A percentile compares a stretch with the other conserved stretches of the same genome.
phyloP scores from a whole-genome alignment of 2,329 filamentous ascomycete genomes.

The Ceratocystis colombiana region DNA sequence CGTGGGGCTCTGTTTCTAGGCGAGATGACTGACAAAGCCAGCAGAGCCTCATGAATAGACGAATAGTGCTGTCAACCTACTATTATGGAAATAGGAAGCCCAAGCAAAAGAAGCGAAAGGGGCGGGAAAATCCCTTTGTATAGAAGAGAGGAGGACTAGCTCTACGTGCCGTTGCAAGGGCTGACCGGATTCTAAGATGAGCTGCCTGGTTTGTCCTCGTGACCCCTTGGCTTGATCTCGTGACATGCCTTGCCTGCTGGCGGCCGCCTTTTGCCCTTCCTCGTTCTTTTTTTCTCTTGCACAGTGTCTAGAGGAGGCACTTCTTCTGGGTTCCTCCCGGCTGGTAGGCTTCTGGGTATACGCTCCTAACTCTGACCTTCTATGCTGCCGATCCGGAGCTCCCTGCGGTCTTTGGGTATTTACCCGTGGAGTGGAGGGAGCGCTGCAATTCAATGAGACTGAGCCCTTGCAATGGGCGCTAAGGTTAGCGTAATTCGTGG shows the following conservation, averaged over 20 bases:
- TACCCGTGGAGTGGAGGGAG: not conserved
- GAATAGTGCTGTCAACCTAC: too few species aligned
- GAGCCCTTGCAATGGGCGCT: not conserved
- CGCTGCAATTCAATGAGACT: not conserved
- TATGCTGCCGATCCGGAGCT: not conserved
- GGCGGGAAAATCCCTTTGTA: too few species aligned
- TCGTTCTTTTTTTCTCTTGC: not conserved
- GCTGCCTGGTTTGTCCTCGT: not conserved
- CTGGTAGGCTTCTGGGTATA: not conserved
- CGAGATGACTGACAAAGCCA: too few species aligned
- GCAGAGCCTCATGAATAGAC: too few species aligned
- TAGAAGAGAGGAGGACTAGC: too few species aligned
- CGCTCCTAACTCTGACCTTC: not conserved
- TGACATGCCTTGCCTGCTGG: constrained; percentile 5
- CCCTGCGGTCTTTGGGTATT: not conserved
- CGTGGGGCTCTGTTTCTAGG: too few species aligned
- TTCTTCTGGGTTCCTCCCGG: not conserved
- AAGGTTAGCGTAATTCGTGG: not conserved
- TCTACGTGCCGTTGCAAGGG: too few species aligned
- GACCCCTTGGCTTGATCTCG: not conserved
- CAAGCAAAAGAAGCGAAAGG: too few species aligned
- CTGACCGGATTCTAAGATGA: not conserved
- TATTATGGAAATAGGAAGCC: too few species aligned
- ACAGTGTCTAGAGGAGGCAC: not conserved
- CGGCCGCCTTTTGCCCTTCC: not conserved